A percentile compares a stretch with the other conserved stretches of the same genome.
These are phyloP conservation scores for Bromus sterilis DNA, from an alignment of 176 grass and related monocot genomes.

Conservation along the genomic window DNA sequence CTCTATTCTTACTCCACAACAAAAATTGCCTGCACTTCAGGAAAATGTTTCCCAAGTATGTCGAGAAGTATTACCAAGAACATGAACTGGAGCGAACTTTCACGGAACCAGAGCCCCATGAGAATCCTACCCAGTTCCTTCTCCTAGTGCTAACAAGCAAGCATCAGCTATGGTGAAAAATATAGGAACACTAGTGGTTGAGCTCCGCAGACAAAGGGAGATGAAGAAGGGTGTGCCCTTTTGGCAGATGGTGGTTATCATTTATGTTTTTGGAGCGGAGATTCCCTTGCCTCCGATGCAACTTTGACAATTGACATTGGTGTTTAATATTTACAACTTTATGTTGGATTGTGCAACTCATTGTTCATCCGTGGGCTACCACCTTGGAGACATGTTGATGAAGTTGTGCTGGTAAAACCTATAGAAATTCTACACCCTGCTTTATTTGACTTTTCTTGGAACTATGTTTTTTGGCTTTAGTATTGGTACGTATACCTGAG, in stretches of 20 bases:
- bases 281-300: slow-evolving; percentile 97
- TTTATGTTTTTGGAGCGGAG: slow-evolving; percentile 67
- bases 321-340: slow-evolving; percentile 72
- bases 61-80: slow-evolving; percentile 75
- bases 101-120: slow-evolving; percentile 24
- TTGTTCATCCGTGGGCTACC: slow-evolving; percentile 10
- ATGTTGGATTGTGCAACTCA: slow-evolving; percentile 26
- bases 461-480: not conserved
- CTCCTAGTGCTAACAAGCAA: slow-evolving; percentile 19
- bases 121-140: slow-evolving; percentile 26
- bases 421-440: not conserved
- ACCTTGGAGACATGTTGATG: slow-evolving; percentile 1
- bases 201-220: slow-evolving; percentile 24
- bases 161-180: slow-evolving; percentile 3
- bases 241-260: slow-evolving; percentile 71
- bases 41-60: slow-evolving; percentile 93
- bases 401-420: slow-evolving; percentile 24
- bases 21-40: slow-evolving; percentile 86
- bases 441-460: not conserved
- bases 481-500: not conserved
- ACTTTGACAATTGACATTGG: slow-evolving; percentile 44
- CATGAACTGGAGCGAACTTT: slow-evolving; percentile 22
- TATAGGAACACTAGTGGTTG: not conserved
- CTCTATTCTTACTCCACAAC: slow-evolving; percentile 21
- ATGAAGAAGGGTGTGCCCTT: slow-evolving; percentile 66